Evolutionary conservation across 2,329 filamentous ascomycete species (phyloP).

Genomic region (Basipetospora chlamydospora): DNA sequence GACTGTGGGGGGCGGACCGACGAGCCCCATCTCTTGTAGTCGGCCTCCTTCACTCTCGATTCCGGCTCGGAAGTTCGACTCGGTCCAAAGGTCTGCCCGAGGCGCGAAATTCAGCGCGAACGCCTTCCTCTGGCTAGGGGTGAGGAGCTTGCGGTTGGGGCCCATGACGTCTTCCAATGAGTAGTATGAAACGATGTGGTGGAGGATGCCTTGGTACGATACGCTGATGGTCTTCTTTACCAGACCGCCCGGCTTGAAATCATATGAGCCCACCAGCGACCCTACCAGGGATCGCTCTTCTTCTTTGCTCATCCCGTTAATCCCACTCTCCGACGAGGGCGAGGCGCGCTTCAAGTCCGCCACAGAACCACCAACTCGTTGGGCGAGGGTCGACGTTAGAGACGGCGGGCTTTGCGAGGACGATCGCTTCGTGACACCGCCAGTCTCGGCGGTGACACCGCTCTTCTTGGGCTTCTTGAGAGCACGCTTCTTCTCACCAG

Average conservation of each 20-base stretch:
- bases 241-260: constrained; percentile 68
- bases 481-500: constrained; percentile 73
- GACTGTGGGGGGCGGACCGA: too few relatives aligned
- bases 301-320: constrained; percentile 13
- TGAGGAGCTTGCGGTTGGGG: constrained; percentile 40
- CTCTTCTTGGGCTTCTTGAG: constrained; percentile 49
- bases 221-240: constrained; percentile 92
- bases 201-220: constrained; percentile 55
- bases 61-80: constrained; percentile 55
- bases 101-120: constrained; percentile 29
- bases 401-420: constrained; percentile 2
- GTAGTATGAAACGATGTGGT: constrained; percentile 86
- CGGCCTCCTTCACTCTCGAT: too few relatives aligned
- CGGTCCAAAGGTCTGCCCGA: constrained; percentile 40
- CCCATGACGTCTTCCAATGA: constrained; percentile 65
- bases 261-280: constrained; percentile 78
- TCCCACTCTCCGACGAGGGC: constrained; percentile 3
- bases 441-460: constrained; percentile 8
- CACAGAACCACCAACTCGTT: too few relatives aligned
- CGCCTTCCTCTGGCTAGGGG: constrained; percentile 36
- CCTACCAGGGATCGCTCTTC: constrained; percentile 45
- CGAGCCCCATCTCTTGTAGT: too few relatives aligned
- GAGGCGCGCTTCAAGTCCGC: too few relatives aligned
- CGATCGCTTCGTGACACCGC: constrained; percentile 3
- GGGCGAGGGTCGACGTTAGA: not conserved